Evolutionary conservation across 768 basidiomycete species (phyloP).

Genomic region (Rhodotorula toruloides): DNA sequence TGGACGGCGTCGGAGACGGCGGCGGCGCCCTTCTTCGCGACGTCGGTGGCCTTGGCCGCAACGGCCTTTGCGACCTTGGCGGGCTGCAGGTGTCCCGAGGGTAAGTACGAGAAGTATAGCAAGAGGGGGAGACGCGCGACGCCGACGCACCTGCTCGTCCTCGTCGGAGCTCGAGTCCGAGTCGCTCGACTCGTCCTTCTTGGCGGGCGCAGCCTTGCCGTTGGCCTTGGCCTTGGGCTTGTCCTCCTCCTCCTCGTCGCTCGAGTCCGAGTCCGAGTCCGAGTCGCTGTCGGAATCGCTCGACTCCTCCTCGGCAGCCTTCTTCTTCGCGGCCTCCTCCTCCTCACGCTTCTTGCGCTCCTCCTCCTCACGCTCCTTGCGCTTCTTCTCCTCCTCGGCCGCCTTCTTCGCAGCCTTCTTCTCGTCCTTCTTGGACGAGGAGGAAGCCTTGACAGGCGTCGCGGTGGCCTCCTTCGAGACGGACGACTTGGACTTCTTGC

Average conservation of each 20-base stretch:
- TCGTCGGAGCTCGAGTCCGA: conserved; percentile 37
- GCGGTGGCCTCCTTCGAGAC: conserved; percentile 22
- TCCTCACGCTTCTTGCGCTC: conserved; percentile 20
- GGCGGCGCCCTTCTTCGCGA: conserved; percentile 37
- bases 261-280: conserved; percentile 22
- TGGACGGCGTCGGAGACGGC: conserved; percentile 34
- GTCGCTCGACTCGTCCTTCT: conserved; percentile 32
- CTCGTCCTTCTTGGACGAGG: conserved; percentile 31
- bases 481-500: conserved; percentile 36
- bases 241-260: conserved; percentile 17
- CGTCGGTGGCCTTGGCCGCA: conserved; percentile 28
- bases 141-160: conserved; percentile 42
- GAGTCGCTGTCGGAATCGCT: conserved; percentile 9
- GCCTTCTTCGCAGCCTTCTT: conserved; percentile 30
- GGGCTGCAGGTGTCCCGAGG: conserved; percentile 2
- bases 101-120: conserved; percentile 15
- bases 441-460: conserved; percentile 26
- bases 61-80: conserved; percentile 37
- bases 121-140: conserved; percentile 38
- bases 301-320: conserved; percentile 6
- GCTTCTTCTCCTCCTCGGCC: conserved; percentile 25
- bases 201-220: conserved; percentile 33
- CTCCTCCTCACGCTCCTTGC: conserved; percentile 40
- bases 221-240: conserved; percentile 37
- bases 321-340: conserved; percentile 17